phyloP scores from a whole-genome alignment of 306 rosid genomes.

The Cicer pinnatifidum region DNA sequence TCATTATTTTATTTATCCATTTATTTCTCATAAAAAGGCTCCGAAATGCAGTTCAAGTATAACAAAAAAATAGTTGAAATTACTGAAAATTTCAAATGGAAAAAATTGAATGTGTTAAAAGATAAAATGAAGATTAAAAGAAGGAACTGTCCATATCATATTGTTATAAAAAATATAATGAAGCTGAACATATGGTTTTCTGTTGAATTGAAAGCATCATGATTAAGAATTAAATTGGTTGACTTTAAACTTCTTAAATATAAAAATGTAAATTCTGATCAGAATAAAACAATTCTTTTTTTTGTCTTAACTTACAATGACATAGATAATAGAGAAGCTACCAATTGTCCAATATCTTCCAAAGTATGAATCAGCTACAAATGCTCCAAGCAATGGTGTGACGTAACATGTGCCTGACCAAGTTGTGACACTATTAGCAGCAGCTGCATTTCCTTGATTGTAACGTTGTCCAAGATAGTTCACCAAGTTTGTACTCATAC shows the following conservation, averaged over 20 bases:
- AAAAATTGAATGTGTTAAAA: background rate
- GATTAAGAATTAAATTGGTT: background rate
- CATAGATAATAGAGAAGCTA: conserved; percentile 67
- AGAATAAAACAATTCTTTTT: background rate
- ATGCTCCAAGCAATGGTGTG: conserved; percentile 91
- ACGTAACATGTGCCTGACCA: conserved; percentile 87
- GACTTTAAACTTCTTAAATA: background rate
- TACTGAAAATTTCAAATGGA: no score
- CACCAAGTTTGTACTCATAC: conserved; percentile 88
- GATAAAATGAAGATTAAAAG: conserved; percentile 10
- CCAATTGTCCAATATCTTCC: conserved; percentile 99
- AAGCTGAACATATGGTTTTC: conserved; percentile 7
- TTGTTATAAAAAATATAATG: conserved; percentile 7
- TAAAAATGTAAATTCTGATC: conserved; percentile 10
- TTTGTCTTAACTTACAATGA: conserved; percentile 57
- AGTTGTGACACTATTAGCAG: conserved; percentile 72
- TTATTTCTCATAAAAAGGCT: background rate
- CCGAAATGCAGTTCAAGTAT: background rate
- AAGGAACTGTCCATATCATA: background rate
- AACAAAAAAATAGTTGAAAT: background rate
- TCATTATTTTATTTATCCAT: background rate
- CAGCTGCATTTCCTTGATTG: conserved; percentile 62
- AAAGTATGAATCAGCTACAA: conserved; percentile 86
- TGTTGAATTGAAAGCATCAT: conserved; percentile 13
- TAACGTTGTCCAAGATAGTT: conserved; percentile 72